phyloP scores from a whole-genome alignment of 2,329 filamentous ascomycete species.

The Trichoderma gracile region DNA sequence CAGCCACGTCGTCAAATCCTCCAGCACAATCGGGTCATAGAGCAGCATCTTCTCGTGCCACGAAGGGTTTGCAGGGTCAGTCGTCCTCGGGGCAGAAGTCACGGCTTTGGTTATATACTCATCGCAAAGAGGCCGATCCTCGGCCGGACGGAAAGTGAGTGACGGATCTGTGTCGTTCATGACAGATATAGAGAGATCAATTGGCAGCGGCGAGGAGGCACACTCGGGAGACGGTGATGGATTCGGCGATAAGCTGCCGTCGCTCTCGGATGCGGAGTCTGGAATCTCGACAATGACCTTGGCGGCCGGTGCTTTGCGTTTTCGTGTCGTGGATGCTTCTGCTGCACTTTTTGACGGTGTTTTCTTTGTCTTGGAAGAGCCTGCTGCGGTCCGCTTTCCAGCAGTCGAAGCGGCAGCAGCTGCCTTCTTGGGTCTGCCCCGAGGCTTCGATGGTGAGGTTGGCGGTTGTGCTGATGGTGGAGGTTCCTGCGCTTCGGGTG shows the following conservation, averaged over 20 bases:
- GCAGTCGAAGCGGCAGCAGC: conserved; percentile 23
- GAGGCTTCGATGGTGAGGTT: conserved; percentile 39
- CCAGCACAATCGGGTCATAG: conserved; percentile 86
- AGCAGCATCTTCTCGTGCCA: conserved; percentile 95
- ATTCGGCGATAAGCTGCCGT: conserved; percentile 35
- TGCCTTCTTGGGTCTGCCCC: conserved; percentile 47
- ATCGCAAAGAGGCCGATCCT: conserved; percentile 51
- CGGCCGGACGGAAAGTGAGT: conserved; percentile 41
- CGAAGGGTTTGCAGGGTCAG: conserved; percentile 55
- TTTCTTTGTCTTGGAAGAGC: conserved; percentile 26
- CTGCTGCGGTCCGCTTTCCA: conserved; percentile 23
- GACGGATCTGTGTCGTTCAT: conserved; percentile 50
- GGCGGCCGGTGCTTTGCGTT: conserved; percentile 24
- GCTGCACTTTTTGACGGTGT: conserved; percentile 14
- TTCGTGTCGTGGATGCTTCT: conserved; percentile 31
- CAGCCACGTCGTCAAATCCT: conserved; percentile 81
- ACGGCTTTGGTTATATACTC: conserved; percentile 57
- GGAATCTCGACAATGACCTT: conserved; percentile 48
- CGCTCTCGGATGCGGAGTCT: conserved; percentile 51
- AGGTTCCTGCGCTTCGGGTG: conserved; percentile 37
- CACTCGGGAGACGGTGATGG: conserved; percentile 40
- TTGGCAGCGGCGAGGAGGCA: conserved; percentile 45
- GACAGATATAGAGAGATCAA: conserved; percentile 48
- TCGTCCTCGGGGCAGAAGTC: conserved; percentile 50
- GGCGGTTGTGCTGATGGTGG: conserved; percentile 40